Base-by-base conservation (phyloP, 192 early-diverging fungal genomes). In the Entomortierella chlamydospora region DNA sequence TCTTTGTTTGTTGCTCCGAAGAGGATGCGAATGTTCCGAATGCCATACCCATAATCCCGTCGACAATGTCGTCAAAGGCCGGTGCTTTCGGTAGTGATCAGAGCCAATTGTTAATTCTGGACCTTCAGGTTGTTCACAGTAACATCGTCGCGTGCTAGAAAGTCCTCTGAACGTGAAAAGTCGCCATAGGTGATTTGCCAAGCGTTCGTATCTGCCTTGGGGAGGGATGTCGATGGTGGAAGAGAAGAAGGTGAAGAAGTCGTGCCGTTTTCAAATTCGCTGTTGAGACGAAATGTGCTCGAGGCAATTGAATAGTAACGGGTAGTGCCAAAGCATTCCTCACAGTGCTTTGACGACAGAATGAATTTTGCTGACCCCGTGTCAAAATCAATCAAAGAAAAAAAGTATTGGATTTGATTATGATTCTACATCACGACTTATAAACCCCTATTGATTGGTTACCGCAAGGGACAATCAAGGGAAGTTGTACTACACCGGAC, bases 101-200 rank as follows among this genome's bases (percentile, higher is more conserved):
- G 59, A 6, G 88, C 90, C 31, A 93, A 83, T 2, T 85, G 83
- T 42, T 91, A 89, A 42, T 87, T 72, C 23, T 62, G 30, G 43
- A 93, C 86, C 4, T 62, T 76, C 45, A 91, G 63, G 23, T 83
- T 86, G 10, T 89, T 88, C 17, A 93, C 67, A 0, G 68, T 82
- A 23, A 90, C 84, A 9, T 81, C 87, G 51, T 91, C 91, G 51
- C 42, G 50, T 22, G 60, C 83, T 8, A 82, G 50, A 18, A 81
- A 37, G 39, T 83, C 85, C 30, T 60, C 66, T 12, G 86, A 79
- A 15, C 68, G 43, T 12, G 89, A 90, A 33, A 83, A 83, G 69
- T 91, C 91, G 31, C 90, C 91, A 63, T 91, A 91, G 17, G 83
- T 83, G 25, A 91, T 90, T 0, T 73, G 72, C 90, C 90, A 90